Conservation (phyloP, 169 alveolate species). For the Fabrea salina region DNA sequence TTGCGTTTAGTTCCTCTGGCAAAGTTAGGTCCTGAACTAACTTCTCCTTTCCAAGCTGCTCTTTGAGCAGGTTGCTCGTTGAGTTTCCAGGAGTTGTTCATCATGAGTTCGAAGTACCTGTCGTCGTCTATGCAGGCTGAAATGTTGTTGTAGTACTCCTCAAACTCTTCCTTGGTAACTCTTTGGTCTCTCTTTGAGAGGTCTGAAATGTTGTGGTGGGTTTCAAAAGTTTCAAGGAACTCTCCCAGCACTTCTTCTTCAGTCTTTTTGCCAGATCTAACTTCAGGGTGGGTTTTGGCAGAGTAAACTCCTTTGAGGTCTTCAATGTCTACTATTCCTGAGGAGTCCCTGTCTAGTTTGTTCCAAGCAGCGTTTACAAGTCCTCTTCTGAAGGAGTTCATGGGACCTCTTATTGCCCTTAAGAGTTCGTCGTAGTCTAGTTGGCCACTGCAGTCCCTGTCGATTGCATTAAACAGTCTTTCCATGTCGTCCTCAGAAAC, state of each 20-base stretch:
- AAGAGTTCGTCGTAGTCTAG: slow-evolving; percentile 71
- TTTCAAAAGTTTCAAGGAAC: slow-evolving; percentile 74
- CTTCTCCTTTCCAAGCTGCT: slow-evolving; percentile 29
- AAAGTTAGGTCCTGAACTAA: background rate
- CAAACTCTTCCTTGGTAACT: slow-evolving; percentile 75
- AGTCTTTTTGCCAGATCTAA: slow-evolving; percentile 64
- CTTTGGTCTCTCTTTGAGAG: slow-evolving; percentile 51
- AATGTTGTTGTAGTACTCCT: slow-evolving; percentile 73
- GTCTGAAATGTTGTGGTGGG: slow-evolving; percentile 47
- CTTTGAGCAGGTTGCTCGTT: background rate
- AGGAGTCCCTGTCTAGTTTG: slow-evolving; percentile 52
- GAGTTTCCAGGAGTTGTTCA: slow-evolving; percentile 71
- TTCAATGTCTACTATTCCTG: slow-evolving; percentile 58
- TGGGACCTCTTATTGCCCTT: slow-evolving; percentile 64
- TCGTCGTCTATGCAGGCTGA: slow-evolving; percentile 77
- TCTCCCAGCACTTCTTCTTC: slow-evolving; percentile 78
- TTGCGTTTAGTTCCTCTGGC: background rate
- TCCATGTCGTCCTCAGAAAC: slow-evolving; percentile 44
- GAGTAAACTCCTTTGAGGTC: slow-evolving; percentile 60
- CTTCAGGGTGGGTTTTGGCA: slow-evolving; percentile 79
- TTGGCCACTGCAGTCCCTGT: slow-evolving; percentile 54
- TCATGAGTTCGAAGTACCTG: slow-evolving; percentile 69
- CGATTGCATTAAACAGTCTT: slow-evolving; percentile 51
- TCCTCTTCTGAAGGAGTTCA: slow-evolving; percentile 62
- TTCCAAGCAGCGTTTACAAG: slow-evolving; percentile 61